Base-by-base conservation (phyloP, 148 eudicot genomes). In the Vaccinium macrocarpon region DNA sequence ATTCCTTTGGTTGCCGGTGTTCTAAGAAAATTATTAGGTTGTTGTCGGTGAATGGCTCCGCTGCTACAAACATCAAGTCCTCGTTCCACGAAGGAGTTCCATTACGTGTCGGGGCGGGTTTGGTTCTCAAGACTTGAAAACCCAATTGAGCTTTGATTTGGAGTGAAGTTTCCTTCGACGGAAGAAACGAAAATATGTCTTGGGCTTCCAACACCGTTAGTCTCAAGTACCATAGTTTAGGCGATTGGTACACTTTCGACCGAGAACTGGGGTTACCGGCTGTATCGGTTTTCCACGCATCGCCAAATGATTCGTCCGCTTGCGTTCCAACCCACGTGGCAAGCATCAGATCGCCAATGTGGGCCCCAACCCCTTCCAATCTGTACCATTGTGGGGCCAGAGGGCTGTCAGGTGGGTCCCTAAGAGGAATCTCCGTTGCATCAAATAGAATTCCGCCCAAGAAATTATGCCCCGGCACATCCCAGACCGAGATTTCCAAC, bases 331-430 rank as follows among this genome's bases (percentile, higher is more conserved):
- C 88, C 99, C 99, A 96, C 50, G 99, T 92, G 81, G 99, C 99
- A 10, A 96, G 92, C 99, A 96, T 96, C 64, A 96, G 76, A 70
- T 96, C 95, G 0, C 94, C 93, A 6, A 82, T 82, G 80, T 90
- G 90, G 81, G 94, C 91, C 55, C 95, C 95, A 55, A 94, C 95
- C 6, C 95, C 99, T 68, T 96, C 99, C 16, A 96, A 89, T 75
- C 99, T 89, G 76, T 96, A 96, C 99, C 99, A 96, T 52, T 96
- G 99, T 8, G 99, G 97, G 84, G 99, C 99, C 89, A 96, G 52
- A 4, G 99, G 97, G 38, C 99, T 96, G 55, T 96, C 98, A 0
- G 99, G 99, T 74, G 99, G 99, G 88, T 96, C 99, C 84, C 99
- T 87, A 18, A 96, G 52, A 0, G 98, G 99, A 27, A 96, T 96